These are phyloP conservation scores for Penicillium herquei DNA, from an alignment of 495 filamentous ascomycete genomes.

Conservation along the genomic window DNA sequence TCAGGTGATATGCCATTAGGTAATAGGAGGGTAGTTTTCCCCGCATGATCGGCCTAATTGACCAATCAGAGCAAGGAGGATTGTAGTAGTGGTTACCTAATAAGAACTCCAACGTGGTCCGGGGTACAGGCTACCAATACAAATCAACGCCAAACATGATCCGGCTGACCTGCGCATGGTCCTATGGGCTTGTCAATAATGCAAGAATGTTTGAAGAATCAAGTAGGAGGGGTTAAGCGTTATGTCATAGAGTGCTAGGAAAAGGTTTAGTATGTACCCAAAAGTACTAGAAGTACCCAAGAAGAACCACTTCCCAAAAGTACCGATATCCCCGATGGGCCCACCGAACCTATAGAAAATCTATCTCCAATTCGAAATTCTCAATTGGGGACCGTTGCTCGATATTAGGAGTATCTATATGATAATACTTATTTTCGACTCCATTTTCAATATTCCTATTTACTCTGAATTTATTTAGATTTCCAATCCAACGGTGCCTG, in stretches of 20 bases:
- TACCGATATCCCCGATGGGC: too few relatives aligned
- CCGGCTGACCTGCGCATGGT: slow-evolving; percentile 21
- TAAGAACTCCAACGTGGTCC: slow-evolving; percentile 18
- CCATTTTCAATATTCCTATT: too few relatives aligned
- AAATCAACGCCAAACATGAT: not conserved
- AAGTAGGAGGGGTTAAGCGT: slow-evolving; percentile 10
- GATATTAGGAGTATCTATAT: too few relatives aligned
- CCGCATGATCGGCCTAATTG: slow-evolving; percentile 22
- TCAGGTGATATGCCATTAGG: slow-evolving; percentile 30
- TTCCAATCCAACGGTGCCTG: not conserved
- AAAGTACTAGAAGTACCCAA: not conserved
- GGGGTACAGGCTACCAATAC: slow-evolving; percentile 12
- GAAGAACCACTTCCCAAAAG: too few relatives aligned
- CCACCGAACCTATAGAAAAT: too few relatives aligned
- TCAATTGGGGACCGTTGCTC: too few relatives aligned
- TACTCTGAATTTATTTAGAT: too few relatives aligned
- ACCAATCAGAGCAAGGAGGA: slow-evolving; percentile 8
- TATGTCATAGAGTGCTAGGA: slow-evolving; percentile 6
- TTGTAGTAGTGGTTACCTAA: slow-evolving; percentile 23
- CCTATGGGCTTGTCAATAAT: slow-evolving; percentile 1
- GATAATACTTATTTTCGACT: too few relatives aligned
- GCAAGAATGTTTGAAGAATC: slow-evolving; percentile 1
- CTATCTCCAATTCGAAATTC: too few relatives aligned
- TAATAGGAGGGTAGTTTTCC: slow-evolving; percentile 18
- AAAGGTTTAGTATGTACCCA: not conserved